Evolutionary conservation across 2,329 filamentous ascomycete species (phyloP), one percentile per base, ranked within the genome.

Genomic region (Bipolaris cookei): DNA sequence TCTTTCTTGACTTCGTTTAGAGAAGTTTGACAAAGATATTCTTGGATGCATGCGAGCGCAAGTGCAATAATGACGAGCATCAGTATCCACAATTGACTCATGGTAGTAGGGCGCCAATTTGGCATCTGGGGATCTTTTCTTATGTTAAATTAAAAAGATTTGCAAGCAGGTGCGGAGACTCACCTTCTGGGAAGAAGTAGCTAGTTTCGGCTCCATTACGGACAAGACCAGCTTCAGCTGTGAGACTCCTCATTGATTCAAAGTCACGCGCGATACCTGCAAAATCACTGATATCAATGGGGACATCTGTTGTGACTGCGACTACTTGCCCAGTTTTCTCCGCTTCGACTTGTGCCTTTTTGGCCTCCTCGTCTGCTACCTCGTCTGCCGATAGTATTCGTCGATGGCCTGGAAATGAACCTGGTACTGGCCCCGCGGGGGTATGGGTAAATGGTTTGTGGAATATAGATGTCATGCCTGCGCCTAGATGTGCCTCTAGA

Each of bases 311-410:
- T 51, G 76, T 55, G 28, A 81, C 70, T 32, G 78, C 78, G 14
- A 81, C 72, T 20, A 82, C 80, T 34, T 71, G 75, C 4, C 78
- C 78, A 4, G 72, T 77, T 61, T 79, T 75, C 32, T 80, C 74
- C 1, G 79, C 80, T 30, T 78, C 73, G 43, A 74, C 70, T 52
- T 79, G 77, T 2, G 77, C 79, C 35, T 76, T 71, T 25, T 74
- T 64, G 6, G 72, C 70, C 23, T 70, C 52, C 2, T 55, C 46
- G 4, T 62, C 61, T 14, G 58, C 57, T 7, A 64, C 28, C 2
- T 70, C 59, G 16, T 63, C 56, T 37, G 51, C 62, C 7, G 71
- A 66, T 11, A 65, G 23, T 5, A 63, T 62, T 21, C 67, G 58
- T 30, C 60, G 65, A 45, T 73, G 72, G n/a, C 59, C 62, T 34